A percentile compares a stretch with the other conserved stretches of the same genome.
phyloP scores from a whole-genome alignment of 1,284 basidiomycete genomes.

The Bjerkandera adusta region DNA sequence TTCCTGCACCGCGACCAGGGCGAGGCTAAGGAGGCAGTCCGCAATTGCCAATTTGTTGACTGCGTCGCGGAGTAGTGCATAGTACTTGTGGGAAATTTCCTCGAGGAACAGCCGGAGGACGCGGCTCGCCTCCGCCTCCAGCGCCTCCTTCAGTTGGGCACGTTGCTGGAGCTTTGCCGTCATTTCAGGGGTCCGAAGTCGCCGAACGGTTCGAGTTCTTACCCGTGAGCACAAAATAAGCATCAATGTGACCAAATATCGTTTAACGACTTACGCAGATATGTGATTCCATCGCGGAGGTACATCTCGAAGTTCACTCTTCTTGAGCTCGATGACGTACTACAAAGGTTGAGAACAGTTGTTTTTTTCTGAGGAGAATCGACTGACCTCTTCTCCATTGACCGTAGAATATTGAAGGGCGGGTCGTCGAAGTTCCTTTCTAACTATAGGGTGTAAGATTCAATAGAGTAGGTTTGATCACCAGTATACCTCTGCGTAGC shows the following conservation, averaged over 20 bases:
- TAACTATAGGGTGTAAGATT: conserved; percentile 42
- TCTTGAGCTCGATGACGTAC: conserved; percentile 80
- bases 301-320: conserved; percentile 64
- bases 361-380: neutral
- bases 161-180: conserved; percentile 69
- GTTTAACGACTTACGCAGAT: conserved; percentile 51
- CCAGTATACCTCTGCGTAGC: conserved; percentile 54
- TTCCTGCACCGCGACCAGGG: conserved; percentile 66
- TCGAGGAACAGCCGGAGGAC: conserved; percentile 71
- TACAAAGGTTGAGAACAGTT: conserved; percentile 26
- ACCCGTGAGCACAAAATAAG: conserved; percentile 13
- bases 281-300: conserved; percentile 83
- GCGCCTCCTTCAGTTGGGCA: conserved; percentile 75
- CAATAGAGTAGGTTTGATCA: neutral
- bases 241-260: conserved; percentile 1
- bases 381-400: conserved; percentile 65
- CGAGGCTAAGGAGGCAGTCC: conserved; percentile 77
- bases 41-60: conserved; percentile 79
- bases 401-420: conserved; percentile 74
- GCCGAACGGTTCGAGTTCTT: conserved; percentile 73
- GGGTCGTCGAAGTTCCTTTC: conserved; percentile 74
- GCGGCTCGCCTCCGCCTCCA: conserved; percentile 63
- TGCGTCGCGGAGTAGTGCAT: conserved; percentile 67
- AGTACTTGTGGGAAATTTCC: conserved; percentile 66
- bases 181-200: conserved; percentile 84